A percentile compares a stretch with the other conserved stretches of the same genome.
Conservation (phyloP, 129 eudicot species). For the Chrysanthemum seticuspe region DNA sequence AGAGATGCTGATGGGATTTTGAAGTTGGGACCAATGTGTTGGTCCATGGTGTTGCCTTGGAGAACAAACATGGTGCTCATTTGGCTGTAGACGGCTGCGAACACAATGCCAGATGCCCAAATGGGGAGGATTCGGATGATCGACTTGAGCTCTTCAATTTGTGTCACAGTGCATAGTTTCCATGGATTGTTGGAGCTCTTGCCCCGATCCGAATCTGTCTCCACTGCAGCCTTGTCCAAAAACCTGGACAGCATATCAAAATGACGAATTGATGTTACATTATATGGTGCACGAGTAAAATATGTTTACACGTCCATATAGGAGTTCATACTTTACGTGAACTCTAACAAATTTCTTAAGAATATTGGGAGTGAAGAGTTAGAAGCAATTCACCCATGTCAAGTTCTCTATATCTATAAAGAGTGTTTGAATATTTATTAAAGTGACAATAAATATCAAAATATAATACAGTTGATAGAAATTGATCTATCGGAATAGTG, state of each 20-base stretch:
- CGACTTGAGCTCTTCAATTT: slow-evolving; percentile 80
- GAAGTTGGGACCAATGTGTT: slow-evolving; percentile 68
- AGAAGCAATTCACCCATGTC: too few species aligned
- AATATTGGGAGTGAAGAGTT: too few species aligned
- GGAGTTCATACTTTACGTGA: too few species aligned
- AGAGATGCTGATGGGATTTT: slow-evolving; percentile 81
- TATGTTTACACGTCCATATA: background rate
- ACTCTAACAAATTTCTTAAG: too few species aligned
- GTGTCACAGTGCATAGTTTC: slow-evolving; percentile 87
- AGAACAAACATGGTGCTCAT: slow-evolving; percentile 93
- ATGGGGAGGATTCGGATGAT: slow-evolving; percentile 63
- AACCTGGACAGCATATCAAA: slow-evolving; percentile 32
- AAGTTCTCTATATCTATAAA: too few species aligned
- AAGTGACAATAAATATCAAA: too few species aligned
- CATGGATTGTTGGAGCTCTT: slow-evolving; percentile 43
- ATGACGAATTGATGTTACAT: background rate
- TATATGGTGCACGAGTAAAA: background rate
- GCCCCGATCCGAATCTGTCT: slow-evolving; percentile 38
- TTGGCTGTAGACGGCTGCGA: slow-evolving; percentile 73
- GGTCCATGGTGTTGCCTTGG: slow-evolving; percentile 89
- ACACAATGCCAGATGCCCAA: slow-evolving; percentile 80
- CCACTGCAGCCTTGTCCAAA: slow-evolving; percentile 82
- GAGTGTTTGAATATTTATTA: too few species aligned
- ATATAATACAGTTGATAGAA: too few species aligned
- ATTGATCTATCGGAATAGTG: too few species aligned